Evolutionary conservation across 2,329 filamentous ascomycete species (phyloP), one percentile per base, ranked within the genome.

Genomic region (Neonectria faginata): DNA sequence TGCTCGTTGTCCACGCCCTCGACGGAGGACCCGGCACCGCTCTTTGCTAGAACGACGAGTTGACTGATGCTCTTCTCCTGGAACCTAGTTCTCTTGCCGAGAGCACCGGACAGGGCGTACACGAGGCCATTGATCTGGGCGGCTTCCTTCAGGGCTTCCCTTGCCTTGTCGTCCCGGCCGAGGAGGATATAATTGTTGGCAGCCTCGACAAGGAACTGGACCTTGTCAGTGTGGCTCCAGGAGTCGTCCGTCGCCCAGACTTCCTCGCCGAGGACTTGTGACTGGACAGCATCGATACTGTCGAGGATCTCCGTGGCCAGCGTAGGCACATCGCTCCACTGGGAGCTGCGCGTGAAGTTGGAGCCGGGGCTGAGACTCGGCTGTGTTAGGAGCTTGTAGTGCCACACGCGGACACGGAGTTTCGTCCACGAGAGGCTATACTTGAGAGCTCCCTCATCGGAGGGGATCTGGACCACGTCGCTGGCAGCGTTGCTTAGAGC

Each of bases 1-100:
- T 72, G 68, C 52, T 73, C 73, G 3, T 36, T 71, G 5, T 74
- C 68, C 25, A 67, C 71, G 1, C 66, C 67, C 5, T 64, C 65
- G 4, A 62, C 68, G 7, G 65, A 70, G 5, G 73, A 59, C 2
- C 69, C 71, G 27, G 72, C 70, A 7, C 83, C 83, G 75, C 94
- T 97, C 77, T 89, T 93, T 1, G 96, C 96, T 31, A 98, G 82
- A 2, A 99, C 93, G 1, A 99, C 92, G 29, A 99, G 84, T 78
- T 99, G 96, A 72, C 93, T 97, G 66, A 89, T 89, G 72, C 90
- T 91, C 65, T 89, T 91, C 74, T 93, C 86, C 77, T 97, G 93
- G 62, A 89, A 97, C 70, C 87, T 91, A 1, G 93, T 97, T 65
- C 91, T 84, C 80, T 94, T 98, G 16, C 96, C 96, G 69, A 99